A percentile compares a stretch with the other conserved stretches of the same genome.
These are phyloP conservation scores for Thraustochytrium sp. DNA, from an alignment of 352 stramenopile species.

Conservation along the genomic window DNA sequence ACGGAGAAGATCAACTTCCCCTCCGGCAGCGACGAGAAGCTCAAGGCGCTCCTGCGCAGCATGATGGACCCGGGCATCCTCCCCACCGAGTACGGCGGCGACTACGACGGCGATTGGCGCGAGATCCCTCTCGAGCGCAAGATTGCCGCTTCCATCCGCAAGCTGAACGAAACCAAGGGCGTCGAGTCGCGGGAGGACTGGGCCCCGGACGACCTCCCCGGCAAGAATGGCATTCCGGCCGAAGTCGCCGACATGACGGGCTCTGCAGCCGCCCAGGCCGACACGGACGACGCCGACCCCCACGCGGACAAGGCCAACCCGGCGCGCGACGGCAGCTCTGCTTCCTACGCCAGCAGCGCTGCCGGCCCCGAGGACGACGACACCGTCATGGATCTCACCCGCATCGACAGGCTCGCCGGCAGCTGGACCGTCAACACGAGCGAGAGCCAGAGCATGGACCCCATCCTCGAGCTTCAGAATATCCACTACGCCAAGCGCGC, in stretches of 20 bases:
- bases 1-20: constrained; percentile 38
- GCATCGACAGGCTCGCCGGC: neutral
- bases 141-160: neutral
- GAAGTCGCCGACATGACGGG: neutral
- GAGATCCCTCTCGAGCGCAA: neutral
- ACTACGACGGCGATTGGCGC: neutral
- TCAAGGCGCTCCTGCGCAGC: constrained; percentile 6
- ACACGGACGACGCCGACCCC: neutral
- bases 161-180: constrained; percentile 2
- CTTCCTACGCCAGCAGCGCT: neutral
- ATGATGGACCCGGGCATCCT: constrained; percentile 30
- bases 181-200: neutral
- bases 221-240: neutral
- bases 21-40: constrained; percentile 24
- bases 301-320: too few species aligned
- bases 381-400: neutral
- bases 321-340: too few species aligned
- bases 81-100: constrained; percentile 5
- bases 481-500: neutral
- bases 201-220: neutral
- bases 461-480: constrained; percentile 19
- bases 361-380: neutral
- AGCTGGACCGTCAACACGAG: neutral
- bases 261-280: neutral
- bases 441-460: constrained; percentile 22